Base-by-base conservation (phyloP, 257 asterid genomes). In the Echium plantagineum region DNA sequence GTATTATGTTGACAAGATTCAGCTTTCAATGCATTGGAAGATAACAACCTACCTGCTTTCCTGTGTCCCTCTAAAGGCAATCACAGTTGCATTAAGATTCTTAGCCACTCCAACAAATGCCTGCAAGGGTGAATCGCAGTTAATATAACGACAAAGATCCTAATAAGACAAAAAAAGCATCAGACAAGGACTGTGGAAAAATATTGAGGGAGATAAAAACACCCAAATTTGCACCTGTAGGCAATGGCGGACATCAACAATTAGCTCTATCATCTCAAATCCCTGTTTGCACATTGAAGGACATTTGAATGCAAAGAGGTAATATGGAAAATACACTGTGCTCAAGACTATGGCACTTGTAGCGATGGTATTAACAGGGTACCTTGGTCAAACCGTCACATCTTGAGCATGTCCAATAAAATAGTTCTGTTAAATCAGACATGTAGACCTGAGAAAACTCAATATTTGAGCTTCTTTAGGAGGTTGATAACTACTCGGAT, bases 41-140 rank as follows among this genome's bases (percentile, higher is more conserved):
- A 18, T 54, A 52, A 24, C n/a, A 66, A 61, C 49, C 49, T 66
- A 89, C 99, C 97, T 89, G 77, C 52, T 69, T 64, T 79, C 97
- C 72, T 89, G 97, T 55, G 99, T 93, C 71, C 99, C 99, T 75
- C 97, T 78, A 71, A 93, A 89, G 52, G 99, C 96, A 81, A 93
- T 79, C 62, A 93, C 91, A 60, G 65, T 70, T 56, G 99, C 78
- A 57, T 93, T 85, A 65, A 93, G 96, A 74, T 89, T 81, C 64
- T 79, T 21, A 12, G 96, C 89, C 69, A 84, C 78, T 59, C 99
- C 99, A 66, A 93, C 95, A 80, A 83, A 93, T 72, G 83, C 97
- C 99, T 93, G 80, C 60, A 42, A 59, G 22, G 67, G 54, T 54
- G 58, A 61, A 26, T 57, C 54, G 61, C 46, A 64, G 28, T 28